These are phyloP conservation scores for Coemansia sp. DNA, from an alignment of 192 early-diverging fungal species.

Conservation along the genomic window DNA sequence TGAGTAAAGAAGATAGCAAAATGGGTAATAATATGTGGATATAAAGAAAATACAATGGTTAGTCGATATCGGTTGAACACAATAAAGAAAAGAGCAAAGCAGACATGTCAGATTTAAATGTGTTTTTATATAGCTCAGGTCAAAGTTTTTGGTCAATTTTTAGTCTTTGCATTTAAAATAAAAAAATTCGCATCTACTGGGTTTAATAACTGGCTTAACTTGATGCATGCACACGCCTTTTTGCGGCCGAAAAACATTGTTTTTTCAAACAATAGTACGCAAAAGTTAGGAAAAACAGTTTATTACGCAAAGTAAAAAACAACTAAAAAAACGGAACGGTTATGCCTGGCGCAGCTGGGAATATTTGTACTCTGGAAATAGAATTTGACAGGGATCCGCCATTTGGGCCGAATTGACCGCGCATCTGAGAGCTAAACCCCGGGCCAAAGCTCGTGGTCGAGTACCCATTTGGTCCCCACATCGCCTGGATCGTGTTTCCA, in stretches of 20 bases:
- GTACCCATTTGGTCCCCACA: conserved; percentile 47
- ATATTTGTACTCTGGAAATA: conserved; percentile 34
- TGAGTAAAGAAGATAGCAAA: neutral
- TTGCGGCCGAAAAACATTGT: no score
- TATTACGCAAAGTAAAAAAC: neutral
- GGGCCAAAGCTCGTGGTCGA: conserved; percentile 39
- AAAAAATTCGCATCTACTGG: no score
- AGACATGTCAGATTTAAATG: no score
- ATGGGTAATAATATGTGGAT: neutral
- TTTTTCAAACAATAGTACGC: neutral
- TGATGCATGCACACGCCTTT: no score
- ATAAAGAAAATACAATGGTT: no score
- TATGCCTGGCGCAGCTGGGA: conserved; percentile 13
- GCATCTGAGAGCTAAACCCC: conserved; percentile 43
- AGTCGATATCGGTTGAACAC: no score
- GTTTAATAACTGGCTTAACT: no score
- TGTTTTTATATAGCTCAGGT: no score
- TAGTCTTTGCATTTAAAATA: no score
- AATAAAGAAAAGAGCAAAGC: no score
- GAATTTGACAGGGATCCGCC: conserved; percentile 44
- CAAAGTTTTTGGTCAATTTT: no score
- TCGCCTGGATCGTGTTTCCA: conserved; percentile 35
- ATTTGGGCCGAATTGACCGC: conserved; percentile 35
- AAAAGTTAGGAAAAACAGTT: neutral
- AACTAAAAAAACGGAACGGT: neutral